Evolutionary conservation across 495 filamentous ascomycete species (phyloP).

Genomic region (Aspergillus panamensis): DNA sequence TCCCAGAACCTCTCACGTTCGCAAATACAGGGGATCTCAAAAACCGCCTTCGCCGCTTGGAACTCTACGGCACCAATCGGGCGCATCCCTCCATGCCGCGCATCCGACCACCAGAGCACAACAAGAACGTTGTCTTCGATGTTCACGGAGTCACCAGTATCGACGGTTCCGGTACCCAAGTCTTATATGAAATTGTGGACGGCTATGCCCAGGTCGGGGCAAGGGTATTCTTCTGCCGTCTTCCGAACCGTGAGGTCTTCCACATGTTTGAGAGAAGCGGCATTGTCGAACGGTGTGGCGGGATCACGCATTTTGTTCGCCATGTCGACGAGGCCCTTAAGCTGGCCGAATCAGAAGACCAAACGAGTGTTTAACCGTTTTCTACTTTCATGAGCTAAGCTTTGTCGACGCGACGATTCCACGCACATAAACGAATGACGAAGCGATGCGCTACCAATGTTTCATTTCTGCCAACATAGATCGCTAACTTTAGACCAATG

Average conservation of each 20-base stretch:
- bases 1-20: conserved; percentile 94
- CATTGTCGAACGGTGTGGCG: conserved; percentile 76
- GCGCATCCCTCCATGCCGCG: conserved; percentile 86
- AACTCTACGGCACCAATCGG: conserved; percentile 78
- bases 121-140: conserved; percentile 91
- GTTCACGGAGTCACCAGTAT: conserved; percentile 91
- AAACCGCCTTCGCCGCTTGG: conserved; percentile 73
- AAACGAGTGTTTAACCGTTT: conserved; percentile 1
- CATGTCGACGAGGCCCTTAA: conserved; percentile 81
- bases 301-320: conserved; percentile 70
- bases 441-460: background rate
- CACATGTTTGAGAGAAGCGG: conserved; percentile 71
- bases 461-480: background rate
- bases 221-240: conserved; percentile 82
- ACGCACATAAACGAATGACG: background rate
- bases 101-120: conserved; percentile 65
- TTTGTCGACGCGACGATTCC: background rate
- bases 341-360: conserved; percentile 65
- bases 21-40: conserved; percentile 95
- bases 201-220: conserved; percentile 69
- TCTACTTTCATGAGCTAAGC: background rate
- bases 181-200: conserved; percentile 82
- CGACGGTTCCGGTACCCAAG: conserved; percentile 90
- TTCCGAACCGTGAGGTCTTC: conserved; percentile 67
- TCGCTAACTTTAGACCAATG: background rate